Evolutionary conservation across 2,329 filamentous ascomycete species (phyloP).

Genomic region (Alternaria incomplexa): DNA sequence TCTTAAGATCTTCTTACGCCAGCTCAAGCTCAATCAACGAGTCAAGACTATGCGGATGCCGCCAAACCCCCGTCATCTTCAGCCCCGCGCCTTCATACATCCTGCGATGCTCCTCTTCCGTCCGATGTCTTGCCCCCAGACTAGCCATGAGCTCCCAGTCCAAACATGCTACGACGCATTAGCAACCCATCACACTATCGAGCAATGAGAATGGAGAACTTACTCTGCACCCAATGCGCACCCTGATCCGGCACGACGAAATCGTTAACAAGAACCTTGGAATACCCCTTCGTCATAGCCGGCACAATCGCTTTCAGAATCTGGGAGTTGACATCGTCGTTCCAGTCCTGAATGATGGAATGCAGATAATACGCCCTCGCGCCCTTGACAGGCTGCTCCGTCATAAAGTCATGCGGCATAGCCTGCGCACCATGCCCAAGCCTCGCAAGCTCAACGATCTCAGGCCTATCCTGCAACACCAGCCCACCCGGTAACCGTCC

Average conservation of each 20-base stretch:
- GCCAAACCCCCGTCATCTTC: slow-evolving; percentile 26
- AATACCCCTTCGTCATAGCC: slow-evolving; percentile 38
- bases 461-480: slow-evolving; percentile 31
- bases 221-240: slow-evolving; percentile 33
- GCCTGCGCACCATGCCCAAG: slow-evolving; percentile 29
- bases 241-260: slow-evolving; percentile 32
- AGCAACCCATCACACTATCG: not conserved
- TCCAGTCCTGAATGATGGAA: slow-evolving; percentile 41
- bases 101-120: slow-evolving; percentile 24
- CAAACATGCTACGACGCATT: slow-evolving; percentile 16
- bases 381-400: slow-evolving; percentile 42
- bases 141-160: slow-evolving; percentile 35
- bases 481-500: slow-evolving; percentile 23
- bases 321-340: slow-evolving; percentile 23
- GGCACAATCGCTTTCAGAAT: slow-evolving; percentile 33
- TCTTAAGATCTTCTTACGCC: no score
- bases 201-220: not conserved
- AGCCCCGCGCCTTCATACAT: slow-evolving; percentile 29
- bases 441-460: slow-evolving; percentile 29
- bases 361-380: slow-evolving; percentile 37
- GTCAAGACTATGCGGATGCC: slow-evolving; percentile 27
- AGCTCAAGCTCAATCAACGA: slow-evolving; percentile 32
- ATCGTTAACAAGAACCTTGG: slow-evolving; percentile 37
- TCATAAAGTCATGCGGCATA: slow-evolving; percentile 46
- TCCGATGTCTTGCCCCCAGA: slow-evolving; percentile 32